Evolutionary conservation across 805 yeast species (phyloP).

Genomic region (Zygoascus ofunaensis): DNA sequence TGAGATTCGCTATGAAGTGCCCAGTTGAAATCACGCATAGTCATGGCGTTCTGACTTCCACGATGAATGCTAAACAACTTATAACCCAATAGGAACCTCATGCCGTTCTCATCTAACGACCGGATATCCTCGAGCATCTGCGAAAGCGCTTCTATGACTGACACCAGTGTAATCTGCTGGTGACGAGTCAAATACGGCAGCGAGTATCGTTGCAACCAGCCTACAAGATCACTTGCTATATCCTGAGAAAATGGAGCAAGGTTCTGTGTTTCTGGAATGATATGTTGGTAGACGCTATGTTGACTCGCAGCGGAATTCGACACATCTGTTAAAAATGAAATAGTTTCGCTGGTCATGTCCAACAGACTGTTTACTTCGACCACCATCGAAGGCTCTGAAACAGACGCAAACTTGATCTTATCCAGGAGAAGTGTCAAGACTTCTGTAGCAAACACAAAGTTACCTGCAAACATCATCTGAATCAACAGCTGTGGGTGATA

Average conservation of each 20-base stretch:
- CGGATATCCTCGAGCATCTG: slow-evolving; percentile 39
- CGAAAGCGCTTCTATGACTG: slow-evolving; percentile 55
- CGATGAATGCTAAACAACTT: slow-evolving; percentile 52
- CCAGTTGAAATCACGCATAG: slow-evolving; percentile 80
- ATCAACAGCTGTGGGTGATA: slow-evolving; percentile 86
- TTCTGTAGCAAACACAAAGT: slow-evolving; percentile 44
- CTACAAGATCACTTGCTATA: slow-evolving; percentile 37
- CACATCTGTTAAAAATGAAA: slow-evolving; percentile 15
- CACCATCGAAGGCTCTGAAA: slow-evolving; percentile 31
- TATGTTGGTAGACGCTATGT: neutral
- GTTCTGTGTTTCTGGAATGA: slow-evolving; percentile 1
- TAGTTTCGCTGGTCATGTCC: slow-evolving; percentile 14
- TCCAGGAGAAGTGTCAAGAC: slow-evolving; percentile 48
- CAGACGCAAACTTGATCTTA: slow-evolving; percentile 44
- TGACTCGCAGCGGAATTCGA: neutral
- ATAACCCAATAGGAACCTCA: slow-evolving; percentile 61
- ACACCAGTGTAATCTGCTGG: slow-evolving; percentile 75
- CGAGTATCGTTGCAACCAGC: slow-evolving; percentile 52
- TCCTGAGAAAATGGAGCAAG: slow-evolving; percentile 3
- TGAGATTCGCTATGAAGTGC: slow-evolving; percentile 78
- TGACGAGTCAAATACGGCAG: slow-evolving; percentile 81
- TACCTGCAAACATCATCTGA: slow-evolving; percentile 57
- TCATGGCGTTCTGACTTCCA: slow-evolving; percentile 42
- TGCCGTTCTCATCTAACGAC: slow-evolving; percentile 54
- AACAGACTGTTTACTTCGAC: slow-evolving; percentile 25